Base-by-base conservation (phyloP, 75 land plant genomes). In the Cunninghamia lanceolata region DNA sequence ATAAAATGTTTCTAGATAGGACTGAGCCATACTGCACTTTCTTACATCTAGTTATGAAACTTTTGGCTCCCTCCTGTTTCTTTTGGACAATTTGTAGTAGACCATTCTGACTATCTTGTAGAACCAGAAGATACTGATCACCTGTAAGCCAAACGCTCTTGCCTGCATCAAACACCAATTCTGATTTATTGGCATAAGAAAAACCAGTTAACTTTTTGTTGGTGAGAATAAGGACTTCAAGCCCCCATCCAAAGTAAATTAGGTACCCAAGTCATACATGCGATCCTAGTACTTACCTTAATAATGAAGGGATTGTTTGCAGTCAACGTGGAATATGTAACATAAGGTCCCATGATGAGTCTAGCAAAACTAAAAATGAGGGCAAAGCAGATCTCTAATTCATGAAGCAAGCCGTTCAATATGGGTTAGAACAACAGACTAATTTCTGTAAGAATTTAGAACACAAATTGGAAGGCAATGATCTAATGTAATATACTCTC, bases 101-200 rank as follows among this genome's bases (percentile, higher is more conserved):
- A n/a, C n/a, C n/a, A n/a, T n/a, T n/a, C n/a, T n/a, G n/a, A n/a
- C n/a, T n/a, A n/a, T n/a, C n/a, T n/a, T n/a, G n/a, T n/a, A n/a
- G n/a, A n/a, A n/a, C n/a, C n/a, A n/a, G n/a, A n/a, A n/a, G n/a
- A n/a, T n/a, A n/a, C n/a, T n/a, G n/a, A n/a, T n/a, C n/a, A n/a
- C n/a, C n/a, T 93, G 97, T 85, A 97, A 87, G 40, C 96, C 96
- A 66, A 92, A 40, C 6, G 99, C 95, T 90, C 90, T 96, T 25
- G 89, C 91, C 97, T 97, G 89, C 45, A 89, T 82, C n/a, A 10
- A 25, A 86, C 32, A 40, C 16, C 76, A 13, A 74, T 30, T 73
- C 6, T 10, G 52, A 46, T 13, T 32, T 52, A 83, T 83, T 30
- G 32, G 84, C 78, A 75, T 75, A 4, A 36, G 1, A 36, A 14